Percentiles rank a stretch among this genome's conserved stretches.
Conservation (phyloP, 768 basidiomycete genomes). For the Amanita pseudoporphyria region DNA sequence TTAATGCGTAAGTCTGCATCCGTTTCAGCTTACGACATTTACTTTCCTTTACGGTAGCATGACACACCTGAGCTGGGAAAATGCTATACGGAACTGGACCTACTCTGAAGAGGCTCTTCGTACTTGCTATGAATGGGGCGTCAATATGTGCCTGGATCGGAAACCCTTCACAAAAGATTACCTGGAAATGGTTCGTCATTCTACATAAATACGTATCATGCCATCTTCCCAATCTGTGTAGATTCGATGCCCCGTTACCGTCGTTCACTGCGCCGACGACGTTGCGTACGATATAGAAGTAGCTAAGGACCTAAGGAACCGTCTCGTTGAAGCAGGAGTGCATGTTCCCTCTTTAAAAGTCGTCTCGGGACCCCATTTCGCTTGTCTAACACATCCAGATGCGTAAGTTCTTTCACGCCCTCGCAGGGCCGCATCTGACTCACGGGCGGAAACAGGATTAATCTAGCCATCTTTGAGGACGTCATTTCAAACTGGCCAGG, state of each 20-base stretch:
- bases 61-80: neutral
- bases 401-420: constrained; percentile 11
- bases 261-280: constrained; percentile 22
- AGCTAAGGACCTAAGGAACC: constrained; percentile 13
- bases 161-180: constrained; percentile 6
- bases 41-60: neutral
- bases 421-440: too few species aligned
- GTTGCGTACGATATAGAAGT: constrained; percentile 19
- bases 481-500: neutral
- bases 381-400: constrained; percentile 15
- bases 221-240: neutral
- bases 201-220: neutral
- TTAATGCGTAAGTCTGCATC: constrained; percentile 7
- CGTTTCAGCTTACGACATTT: neutral
- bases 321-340: constrained; percentile 14
- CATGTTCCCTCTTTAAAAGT: constrained; percentile 12
- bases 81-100: too few species aligned
- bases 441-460: neutral
- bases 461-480: neutral
- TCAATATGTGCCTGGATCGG: neutral
- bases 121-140: neutral
- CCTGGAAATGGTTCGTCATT: constrained; percentile 14
- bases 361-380: constrained; percentile 21
- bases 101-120: neutral
- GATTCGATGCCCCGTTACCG: constrained; percentile 18